These are phyloP conservation scores for Saraca asoca DNA, from an alignment of 331 rosid species.

Conservation along the genomic window DNA sequence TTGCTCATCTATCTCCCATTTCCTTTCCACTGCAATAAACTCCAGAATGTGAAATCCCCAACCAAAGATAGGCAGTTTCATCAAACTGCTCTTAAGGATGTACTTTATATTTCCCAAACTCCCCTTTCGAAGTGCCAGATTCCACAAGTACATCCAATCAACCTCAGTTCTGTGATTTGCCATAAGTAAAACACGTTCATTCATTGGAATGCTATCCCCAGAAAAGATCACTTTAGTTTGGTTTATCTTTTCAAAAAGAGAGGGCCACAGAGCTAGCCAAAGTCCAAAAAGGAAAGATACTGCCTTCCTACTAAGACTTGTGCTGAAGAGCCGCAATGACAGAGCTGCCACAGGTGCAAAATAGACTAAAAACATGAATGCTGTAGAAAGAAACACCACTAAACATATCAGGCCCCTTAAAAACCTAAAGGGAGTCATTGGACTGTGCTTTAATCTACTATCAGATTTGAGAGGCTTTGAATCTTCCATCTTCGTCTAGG, in stretches of 20 bases:
- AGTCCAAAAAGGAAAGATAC: constrained; percentile 62
- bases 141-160: constrained; percentile 99
- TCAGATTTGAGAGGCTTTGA: constrained; percentile 47
- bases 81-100: constrained; percentile 83
- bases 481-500: constrained; percentile 66
- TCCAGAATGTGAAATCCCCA: constrained; percentile 96
- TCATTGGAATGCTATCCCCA: constrained; percentile 73
- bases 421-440: constrained; percentile 65
- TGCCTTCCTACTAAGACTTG: constrained; percentile 66
- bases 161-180: constrained; percentile 97
- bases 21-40: constrained; percentile 91
- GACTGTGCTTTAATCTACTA: constrained; percentile 55
- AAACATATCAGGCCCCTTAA: constrained; percentile 81
- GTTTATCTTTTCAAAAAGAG: constrained; percentile 77
- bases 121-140: constrained; percentile 83
- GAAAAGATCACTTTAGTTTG: constrained; percentile 76
- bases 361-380: constrained; percentile 70
- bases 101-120: constrained; percentile 79
- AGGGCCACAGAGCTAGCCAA: constrained; percentile 94
- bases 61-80: constrained; percentile 90
- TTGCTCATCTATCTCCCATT: constrained; percentile 85
- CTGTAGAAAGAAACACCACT: constrained; percentile 81
- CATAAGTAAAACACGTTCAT: constrained; percentile 80
- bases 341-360: constrained; percentile 59
- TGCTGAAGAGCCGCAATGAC: constrained; percentile 55